Evolutionary conservation across 805 yeast species (phyloP), one percentile per base, ranked within the genome.

Genomic region (Jamesozyma hellenica): DNA sequence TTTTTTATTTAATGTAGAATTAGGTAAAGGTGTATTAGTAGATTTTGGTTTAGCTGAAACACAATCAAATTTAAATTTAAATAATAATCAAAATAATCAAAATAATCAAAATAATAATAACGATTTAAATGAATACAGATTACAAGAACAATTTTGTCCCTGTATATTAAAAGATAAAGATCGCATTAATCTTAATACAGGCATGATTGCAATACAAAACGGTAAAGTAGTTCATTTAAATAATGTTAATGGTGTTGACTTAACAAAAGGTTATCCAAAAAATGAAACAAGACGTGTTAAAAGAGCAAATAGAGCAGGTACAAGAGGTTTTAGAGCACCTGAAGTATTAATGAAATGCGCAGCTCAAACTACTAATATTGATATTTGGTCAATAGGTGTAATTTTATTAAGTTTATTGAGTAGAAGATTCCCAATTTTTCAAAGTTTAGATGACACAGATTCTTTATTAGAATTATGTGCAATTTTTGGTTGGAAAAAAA

Each of bases 231-330:
- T 52, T 8, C 55, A 51, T 37, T 30, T 64, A 48, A 47, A 55
- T 47, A 51, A 59, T 52, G 45, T 63, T 7, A 50, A 50, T 28
- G 61, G 56, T 63, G 68, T 53, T 7, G 64, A 61, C 42, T 39
- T 61, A 4, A 71, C 70, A 11, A 67, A 71, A 60, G 90, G 96
- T 1, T 86, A 83, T 54, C 82, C 87, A 9, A 86, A 85, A 55
- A 84, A 83, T 51, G 98, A 92, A 63, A 75, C 75, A 36, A 70
- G 97, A 50, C 82, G 94, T 0, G 84, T 92, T 1, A 72, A 95
- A 52, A 72, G 98, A 42, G 97, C 97, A 0, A 92, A 92, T 53
- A 77, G 98, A 51, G 98, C 98, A 14, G 96, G 96, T 8, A 87
- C 96, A 1, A 70, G 96, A 50, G 96, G 96, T 0, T 87, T 87